Base-by-base conservation (phyloP, 2,329 filamentous ascomycete species). In the Ophiostoma ulmi region DNA sequence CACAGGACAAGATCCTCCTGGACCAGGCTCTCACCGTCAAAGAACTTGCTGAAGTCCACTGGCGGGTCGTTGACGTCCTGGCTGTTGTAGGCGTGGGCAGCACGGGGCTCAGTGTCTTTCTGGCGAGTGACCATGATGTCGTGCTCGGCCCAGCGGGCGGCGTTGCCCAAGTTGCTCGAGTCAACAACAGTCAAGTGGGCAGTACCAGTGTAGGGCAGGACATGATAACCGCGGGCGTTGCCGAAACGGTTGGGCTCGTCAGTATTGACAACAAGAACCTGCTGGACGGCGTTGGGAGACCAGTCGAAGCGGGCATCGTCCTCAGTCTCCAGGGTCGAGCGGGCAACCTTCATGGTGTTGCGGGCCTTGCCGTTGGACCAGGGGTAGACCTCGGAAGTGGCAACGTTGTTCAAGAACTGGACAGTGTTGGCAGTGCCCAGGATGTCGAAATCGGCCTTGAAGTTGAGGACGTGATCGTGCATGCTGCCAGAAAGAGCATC, bases 401-500 rank as follows among this genome's bases (percentile, higher is more conserved):
- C 78, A 2, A 79, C 77, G 71, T 79, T 76, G 64, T 75, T 75
- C 71, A 80, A 76, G 38, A 79, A 76, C 70, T 80, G 69, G 65
- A 85, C 75, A 4, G 80, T 82, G 76, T 85, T 87, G 52, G 78
- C 76, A 1, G 78, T 80, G 20, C 83, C 84, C 8, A 81, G 77
- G 41, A 86, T 80, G 73, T 87, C 84, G 35, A 86, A 79, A 75
- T 86, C 85, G 64, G 80, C 81, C 75, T 87, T 87, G 79, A 82
- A 86, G 73, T 83, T 86, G 52, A 86, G 74, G 0, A 87, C 83
- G 73, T 87, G 85, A 75, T 86, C 83, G 75, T 87, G 85, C 80
- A 86, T 85, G 38, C 79, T 81, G 6, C 83, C 83, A 0, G 79
- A 80, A 1, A 85, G 77, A 36, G 77, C 76, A 70, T 85, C 82